Percentiles rank a stretch among this genome's conserved stretches.
Conservation (phyloP, 306 rosid genomes). For the Vachellia pachyceras region DNA sequence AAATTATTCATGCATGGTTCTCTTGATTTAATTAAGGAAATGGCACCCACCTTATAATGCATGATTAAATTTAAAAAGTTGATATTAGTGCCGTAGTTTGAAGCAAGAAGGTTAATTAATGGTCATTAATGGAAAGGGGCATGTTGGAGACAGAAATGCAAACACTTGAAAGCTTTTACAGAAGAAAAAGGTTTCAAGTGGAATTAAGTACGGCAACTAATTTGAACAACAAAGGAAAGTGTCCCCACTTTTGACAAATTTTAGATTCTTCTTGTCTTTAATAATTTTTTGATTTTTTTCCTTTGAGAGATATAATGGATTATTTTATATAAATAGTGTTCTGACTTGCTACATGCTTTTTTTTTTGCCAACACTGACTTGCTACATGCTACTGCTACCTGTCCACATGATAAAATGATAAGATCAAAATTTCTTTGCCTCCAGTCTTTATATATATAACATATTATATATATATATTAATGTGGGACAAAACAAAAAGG, state of each 20-base stretch:
- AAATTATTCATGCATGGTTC: not conserved
- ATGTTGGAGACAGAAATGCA: slow-evolving; percentile 48
- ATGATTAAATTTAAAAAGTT: slow-evolving; percentile 18
- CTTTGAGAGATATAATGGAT: not conserved
- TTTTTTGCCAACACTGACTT: no score
- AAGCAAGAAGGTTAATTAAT: slow-evolving; percentile 8
- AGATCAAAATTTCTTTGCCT: slow-evolving; percentile 40
- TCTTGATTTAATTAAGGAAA: not conserved
- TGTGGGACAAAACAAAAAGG: slow-evolving; percentile 42
- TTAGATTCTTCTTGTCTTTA: slow-evolving; percentile 45
- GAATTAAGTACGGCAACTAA: slow-evolving; percentile 58
- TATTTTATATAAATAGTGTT: slow-evolving; percentile 2
- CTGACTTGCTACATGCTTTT: slow-evolving; percentile 36
- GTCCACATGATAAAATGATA: slow-evolving; percentile 45
- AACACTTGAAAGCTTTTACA: slow-evolving; percentile 40
- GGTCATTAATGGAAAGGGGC: slow-evolving; percentile 30
- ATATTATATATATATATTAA: not conserved
- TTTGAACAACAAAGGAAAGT: slow-evolving; percentile 40
- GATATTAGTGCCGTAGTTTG: slow-evolving; percentile 16
- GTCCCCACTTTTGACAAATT: slow-evolving; percentile 60
- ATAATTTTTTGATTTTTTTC: not conserved
- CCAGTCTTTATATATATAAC: not conserved
- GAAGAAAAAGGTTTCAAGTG: slow-evolving; percentile 46
- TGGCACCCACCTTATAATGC: not conserved
- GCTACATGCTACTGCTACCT: slow-evolving; percentile 37